Evolutionary conservation across 179 eudicot species (phyloP).

Genomic region (Silene vulgaris): DNA sequence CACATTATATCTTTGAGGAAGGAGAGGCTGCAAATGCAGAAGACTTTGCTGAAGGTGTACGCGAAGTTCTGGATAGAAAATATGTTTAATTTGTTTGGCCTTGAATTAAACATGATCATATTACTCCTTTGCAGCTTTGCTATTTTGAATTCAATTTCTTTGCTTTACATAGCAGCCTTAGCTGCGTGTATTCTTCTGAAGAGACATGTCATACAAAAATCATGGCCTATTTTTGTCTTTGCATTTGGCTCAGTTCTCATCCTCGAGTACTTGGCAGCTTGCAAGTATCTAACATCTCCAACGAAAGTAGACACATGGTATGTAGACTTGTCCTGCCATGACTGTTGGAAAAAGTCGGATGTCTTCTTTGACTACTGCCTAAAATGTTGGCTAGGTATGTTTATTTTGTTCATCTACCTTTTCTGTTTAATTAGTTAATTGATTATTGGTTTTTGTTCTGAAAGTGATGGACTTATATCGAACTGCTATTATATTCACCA

Average conservation of each 20-base stretch:
- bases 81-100: slow-evolving; percentile 86
- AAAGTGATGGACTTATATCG: background rate
- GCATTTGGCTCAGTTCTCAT: slow-evolving; percentile 66
- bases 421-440: background rate
- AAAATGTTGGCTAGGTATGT: slow-evolving; percentile 89
- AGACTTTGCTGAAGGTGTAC: slow-evolving; percentile 67
- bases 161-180: slow-evolving; percentile 74
- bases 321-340: slow-evolving; percentile 48
- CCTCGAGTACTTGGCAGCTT: slow-evolving; percentile 72
- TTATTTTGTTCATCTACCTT: background rate
- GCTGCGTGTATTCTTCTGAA: slow-evolving; percentile 74
- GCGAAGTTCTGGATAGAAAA: slow-evolving; percentile 92
- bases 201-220: slow-evolving; percentile 59
- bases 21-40: slow-evolving; percentile 88
- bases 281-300: slow-evolving; percentile 46
- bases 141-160: slow-evolving; percentile 67
- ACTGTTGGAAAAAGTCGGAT: slow-evolving; percentile 73
- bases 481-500: background rate
- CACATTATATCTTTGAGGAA: slow-evolving; percentile 55
- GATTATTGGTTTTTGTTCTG: background rate
- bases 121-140: slow-evolving; percentile 83
- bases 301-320: slow-evolving; percentile 31
- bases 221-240: slow-evolving; percentile 73
- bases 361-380: slow-evolving; percentile 52
- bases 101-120: slow-evolving; percentile 88